Evolutionary conservation across 345 rosid species (phyloP), one percentile per base, ranked within the genome.

Genomic region (Aurinia saxatilis): DNA sequence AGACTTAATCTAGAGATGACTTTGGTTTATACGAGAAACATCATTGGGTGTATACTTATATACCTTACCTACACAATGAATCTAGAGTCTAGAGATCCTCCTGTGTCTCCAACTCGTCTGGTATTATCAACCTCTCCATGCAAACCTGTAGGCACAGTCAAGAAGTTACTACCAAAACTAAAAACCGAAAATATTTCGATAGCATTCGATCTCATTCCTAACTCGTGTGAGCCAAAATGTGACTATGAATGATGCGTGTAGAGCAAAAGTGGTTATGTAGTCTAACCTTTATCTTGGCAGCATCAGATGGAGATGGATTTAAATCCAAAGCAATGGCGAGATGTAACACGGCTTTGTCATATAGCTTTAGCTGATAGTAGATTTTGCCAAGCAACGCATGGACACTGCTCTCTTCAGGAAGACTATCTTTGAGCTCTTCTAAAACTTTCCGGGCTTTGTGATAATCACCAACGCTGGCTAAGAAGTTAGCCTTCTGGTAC

Each of bases 251-350:
- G 25, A 50, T 65, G 8, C 34, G 57, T 57, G 37, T 40, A 41
- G 18, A 50, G 37, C 19, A 52, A 41, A 34, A 47, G 6, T n/a
- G 33, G 36, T 23, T 14, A 36, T 46, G n/a, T 46, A 35, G 45
- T 53, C 16, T 57, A 19, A 89, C 97, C 96, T 89, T 79, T 50
- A 92, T 82, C 25, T 77, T 82, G 37, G 88, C 91, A 50, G 79
- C 91, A 74, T 85, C 95, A 18, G 82, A 65, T 55, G 89, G 78
- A 27, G 85, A 71, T 3, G 96, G 97, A 53, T 84, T 87, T 76
- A 90, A 65, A 75, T 90, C 97, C 87, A 92, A 75, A 37, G 96
- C 98, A 61, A 76, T 78, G 58, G 93, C 91, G 30, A 83, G 89
- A 68, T 92, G 84, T 57, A 87, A 82, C 90, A 89, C 81, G 46